Evolutionary conservation across 73 alveolate species (phyloP).

Genomic region (Diophrys sp.): DNA sequence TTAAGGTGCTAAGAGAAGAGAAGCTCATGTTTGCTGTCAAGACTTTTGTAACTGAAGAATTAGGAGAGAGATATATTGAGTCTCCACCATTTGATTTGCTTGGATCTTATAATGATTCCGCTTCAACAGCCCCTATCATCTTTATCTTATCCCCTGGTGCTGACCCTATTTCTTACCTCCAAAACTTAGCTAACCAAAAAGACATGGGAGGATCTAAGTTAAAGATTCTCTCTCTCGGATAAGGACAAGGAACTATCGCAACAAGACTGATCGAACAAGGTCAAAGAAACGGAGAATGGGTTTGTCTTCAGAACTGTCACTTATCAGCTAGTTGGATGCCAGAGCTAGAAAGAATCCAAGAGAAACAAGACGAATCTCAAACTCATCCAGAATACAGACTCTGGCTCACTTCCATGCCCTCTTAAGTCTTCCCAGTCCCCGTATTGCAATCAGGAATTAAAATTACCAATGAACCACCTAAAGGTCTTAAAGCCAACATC

Average conservation of each 20-base stretch:
- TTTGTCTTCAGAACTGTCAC: conserved; percentile 99
- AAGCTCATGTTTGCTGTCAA: conserved; percentile 81
- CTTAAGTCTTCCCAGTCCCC: conserved; percentile 99
- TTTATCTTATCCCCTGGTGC: conserved; percentile 99
- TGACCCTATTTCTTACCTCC: conserved; percentile 97
- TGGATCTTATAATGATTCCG: conserved; percentile 95
- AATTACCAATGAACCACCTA: conserved; percentile 99
- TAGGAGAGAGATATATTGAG: conserved; percentile 91
- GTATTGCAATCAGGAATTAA: conserved; percentile 91
- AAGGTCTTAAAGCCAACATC: conserved; percentile 99
- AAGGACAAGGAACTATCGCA: conserved; percentile 99
- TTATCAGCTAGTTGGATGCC: conserved; percentile 99
- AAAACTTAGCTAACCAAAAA: conserved; percentile 92
- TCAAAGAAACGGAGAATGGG: conserved; percentile 99
- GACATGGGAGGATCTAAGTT: conserved; percentile 85
- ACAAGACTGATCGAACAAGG: conserved; percentile 85
- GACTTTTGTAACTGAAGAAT: conserved; percentile 80
- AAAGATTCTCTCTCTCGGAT: conserved; percentile 98
- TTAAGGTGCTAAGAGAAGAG: conserved; percentile 92
- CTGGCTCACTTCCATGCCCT: conserved; percentile 99
- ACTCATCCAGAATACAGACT: conserved; percentile 94
- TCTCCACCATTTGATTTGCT: conserved; percentile 97
- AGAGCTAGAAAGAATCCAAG: conserved; percentile 98
- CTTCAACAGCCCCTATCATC: conserved; percentile 97
- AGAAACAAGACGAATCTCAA: conserved; percentile 91